A percentile compares a stretch with the other conserved stretches of the same genome.
Conservation (phyloP, 1,284 basidiomycete genomes). For the Puccinia coronata region DNA sequence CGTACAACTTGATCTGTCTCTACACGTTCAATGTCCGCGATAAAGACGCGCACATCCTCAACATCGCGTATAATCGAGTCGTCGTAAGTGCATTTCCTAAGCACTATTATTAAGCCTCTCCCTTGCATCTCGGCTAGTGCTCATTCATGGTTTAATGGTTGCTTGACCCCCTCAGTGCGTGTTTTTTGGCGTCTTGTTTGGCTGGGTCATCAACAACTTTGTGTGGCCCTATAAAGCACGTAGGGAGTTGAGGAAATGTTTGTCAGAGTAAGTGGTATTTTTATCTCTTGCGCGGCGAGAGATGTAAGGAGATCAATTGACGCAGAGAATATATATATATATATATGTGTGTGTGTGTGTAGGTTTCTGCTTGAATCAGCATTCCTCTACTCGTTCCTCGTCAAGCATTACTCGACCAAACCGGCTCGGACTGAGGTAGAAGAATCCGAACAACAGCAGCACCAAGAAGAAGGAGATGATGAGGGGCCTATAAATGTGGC, state of each 20-base stretch:
- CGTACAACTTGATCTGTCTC: slow-evolving; percentile 86
- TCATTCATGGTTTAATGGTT: background rate
- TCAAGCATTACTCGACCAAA: slow-evolving; percentile 36
- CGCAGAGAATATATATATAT: no score
- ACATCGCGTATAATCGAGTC: slow-evolving; percentile 36
- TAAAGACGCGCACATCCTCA: slow-evolving; percentile 27
- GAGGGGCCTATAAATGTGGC: background rate
- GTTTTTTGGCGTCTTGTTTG: slow-evolving; percentile 42
- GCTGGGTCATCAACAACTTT: slow-evolving; percentile 43
- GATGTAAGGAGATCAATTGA: no score
- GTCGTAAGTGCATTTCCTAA: background rate
- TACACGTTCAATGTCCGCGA: slow-evolving; percentile 66
- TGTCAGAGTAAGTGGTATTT: slow-evolving; percentile 41
- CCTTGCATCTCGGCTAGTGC: background rate
- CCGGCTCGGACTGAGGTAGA: background rate
- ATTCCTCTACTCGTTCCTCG: slow-evolving; percentile 39
- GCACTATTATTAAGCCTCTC: background rate
- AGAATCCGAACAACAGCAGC: background rate
- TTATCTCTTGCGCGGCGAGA: background rate
- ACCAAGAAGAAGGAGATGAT: background rate
- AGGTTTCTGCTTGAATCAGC: slow-evolving; percentile 44
- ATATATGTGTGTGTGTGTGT: no score
- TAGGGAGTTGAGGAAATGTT: slow-evolving; percentile 42
- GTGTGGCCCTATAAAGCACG: slow-evolving; percentile 48
- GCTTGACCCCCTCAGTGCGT: slow-evolving; percentile 25